A percentile compares a stretch with the other conserved stretches of the same genome.
Conservation (phyloP, 1,139 yeast species). For the Sugiyamaella grinbergsii region DNA sequence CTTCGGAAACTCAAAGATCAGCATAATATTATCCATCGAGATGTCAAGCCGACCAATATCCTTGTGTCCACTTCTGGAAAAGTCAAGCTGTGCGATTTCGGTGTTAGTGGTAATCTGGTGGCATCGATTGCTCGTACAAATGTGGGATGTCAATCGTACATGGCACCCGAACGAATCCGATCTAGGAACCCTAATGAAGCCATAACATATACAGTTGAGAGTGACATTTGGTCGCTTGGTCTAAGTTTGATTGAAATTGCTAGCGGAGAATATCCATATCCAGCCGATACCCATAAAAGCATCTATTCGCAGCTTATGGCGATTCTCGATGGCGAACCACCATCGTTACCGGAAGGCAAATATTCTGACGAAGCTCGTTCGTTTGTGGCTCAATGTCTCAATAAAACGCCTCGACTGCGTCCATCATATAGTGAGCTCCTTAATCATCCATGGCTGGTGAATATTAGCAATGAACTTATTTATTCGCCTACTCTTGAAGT, state of each 20-base stretch:
- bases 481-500: constrained; percentile 39
- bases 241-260: constrained; percentile 87
- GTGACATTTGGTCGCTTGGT: constrained; percentile 96
- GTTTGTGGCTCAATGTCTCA: constrained; percentile 78
- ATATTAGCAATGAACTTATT: constrained; percentile 44
- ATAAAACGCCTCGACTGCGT: constrained; percentile 76
- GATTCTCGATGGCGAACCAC: constrained; percentile 96
- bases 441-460: constrained; percentile 79
- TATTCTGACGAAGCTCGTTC: constrained; percentile 78
- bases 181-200: constrained; percentile 54
- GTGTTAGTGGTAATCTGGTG: constrained; percentile 92
- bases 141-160: constrained; percentile 96
- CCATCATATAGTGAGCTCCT: constrained; percentile 79
- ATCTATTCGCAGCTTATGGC: constrained; percentile 93
- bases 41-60: constrained; percentile 95
- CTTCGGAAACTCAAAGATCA: constrained; percentile 79
- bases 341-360: constrained; percentile 58
- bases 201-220: constrained; percentile 85
- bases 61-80: constrained; percentile 76
- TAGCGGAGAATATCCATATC: constrained; percentile 90
- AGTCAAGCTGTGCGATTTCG: constrained; percentile 93
- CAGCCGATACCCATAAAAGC: constrained; percentile 87
- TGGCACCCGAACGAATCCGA: constrained; percentile 98
- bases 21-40: constrained; percentile 94
- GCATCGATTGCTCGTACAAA: constrained; percentile 95